Evolutionary conservation across 1,284 basidiomycete species (phyloP).

Genomic region (Stygiomarasmius scandens): DNA sequence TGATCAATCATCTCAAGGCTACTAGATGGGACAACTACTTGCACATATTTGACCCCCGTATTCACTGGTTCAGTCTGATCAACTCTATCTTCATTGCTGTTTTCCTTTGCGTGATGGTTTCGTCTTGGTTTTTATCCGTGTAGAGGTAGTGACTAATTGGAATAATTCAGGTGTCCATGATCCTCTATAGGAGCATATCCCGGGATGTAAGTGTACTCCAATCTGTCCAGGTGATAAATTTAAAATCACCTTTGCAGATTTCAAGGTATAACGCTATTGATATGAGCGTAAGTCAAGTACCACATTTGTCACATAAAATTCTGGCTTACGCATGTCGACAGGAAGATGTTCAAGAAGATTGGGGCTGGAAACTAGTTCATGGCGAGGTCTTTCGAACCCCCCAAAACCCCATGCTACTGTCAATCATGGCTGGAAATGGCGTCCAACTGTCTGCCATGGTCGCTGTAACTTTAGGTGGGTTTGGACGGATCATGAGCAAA

Average conservation of each 20-base stretch:
- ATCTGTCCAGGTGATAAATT: conserved; percentile 35
- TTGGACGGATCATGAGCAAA: neutral
- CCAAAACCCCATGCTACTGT: conserved; percentile 75
- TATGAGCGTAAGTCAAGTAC: conserved; percentile 62
- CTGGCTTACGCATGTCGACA: conserved; percentile 29
- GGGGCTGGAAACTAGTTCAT: conserved; percentile 97
- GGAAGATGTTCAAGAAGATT: conserved; percentile 98
- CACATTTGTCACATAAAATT: neutral
- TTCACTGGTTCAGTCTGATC: conserved; percentile 92
- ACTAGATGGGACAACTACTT: conserved; percentile 97
- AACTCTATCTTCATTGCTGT: conserved; percentile 91
- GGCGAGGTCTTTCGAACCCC: conserved; percentile 96
- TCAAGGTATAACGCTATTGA: conserved; percentile 96
- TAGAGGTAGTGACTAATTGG: too few relatives aligned
- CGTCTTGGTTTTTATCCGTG: too few relatives aligned
- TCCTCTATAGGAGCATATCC: conserved; percentile 84
- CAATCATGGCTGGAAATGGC: conserved; percentile 90
- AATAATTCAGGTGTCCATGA: too few relatives aligned
- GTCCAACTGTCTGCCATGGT: conserved; percentile 91
- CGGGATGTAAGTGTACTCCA: conserved; percentile 73
- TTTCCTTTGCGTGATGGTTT: conserved; percentile 93
- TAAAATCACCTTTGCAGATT: conserved; percentile 61
- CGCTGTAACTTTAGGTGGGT: conserved; percentile 79
- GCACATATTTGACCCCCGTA: conserved; percentile 77
- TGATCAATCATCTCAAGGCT: conserved; percentile 53